Percentiles rank a stretch among this genome's conserved stretches.
Evolutionary conservation across 2,329 filamentous ascomycete genomes (phyloP).

Genomic region (Colletotrichum eleusines): DNA sequence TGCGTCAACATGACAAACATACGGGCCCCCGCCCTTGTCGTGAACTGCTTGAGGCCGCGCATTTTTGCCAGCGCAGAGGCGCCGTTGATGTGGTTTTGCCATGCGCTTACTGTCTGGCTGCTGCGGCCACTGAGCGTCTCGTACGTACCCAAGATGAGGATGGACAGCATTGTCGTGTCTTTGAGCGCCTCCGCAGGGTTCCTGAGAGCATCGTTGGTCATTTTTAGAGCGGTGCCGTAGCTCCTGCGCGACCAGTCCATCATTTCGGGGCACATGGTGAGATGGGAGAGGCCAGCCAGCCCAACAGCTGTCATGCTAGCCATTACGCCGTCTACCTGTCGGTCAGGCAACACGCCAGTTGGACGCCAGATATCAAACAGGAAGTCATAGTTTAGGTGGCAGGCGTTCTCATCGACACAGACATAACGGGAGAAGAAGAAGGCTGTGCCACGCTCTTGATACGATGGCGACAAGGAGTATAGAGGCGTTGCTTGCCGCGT

Average conservation of each 20-base stretch:
- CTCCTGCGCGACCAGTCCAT: conserved; percentile 62
- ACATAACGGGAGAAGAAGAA: conserved; percentile 67
- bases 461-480: conserved; percentile 50
- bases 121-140: conserved; percentile 64
- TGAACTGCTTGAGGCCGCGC: conserved; percentile 62
- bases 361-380: conserved; percentile 66
- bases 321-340: conserved; percentile 59
- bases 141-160: conserved; percentile 67
- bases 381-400: conserved; percentile 65
- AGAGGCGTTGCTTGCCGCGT: conserved; percentile 47
- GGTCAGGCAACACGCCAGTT: conserved; percentile 48
- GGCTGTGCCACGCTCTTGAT: conserved; percentile 59
- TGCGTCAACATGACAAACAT: conserved; percentile 68
- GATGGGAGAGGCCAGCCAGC: conserved; percentile 63
- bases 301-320: conserved; percentile 68
- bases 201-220: conserved; percentile 63
- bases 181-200: conserved; percentile 58
- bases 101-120: conserved; percentile 61
- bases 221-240: conserved; percentile 63
- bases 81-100: conserved; percentile 66
- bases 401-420: conserved; percentile 57
- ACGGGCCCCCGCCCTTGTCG: conserved; percentile 57
- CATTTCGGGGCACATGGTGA: conserved; percentile 56
- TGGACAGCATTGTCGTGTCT: conserved; percentile 64
- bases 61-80: conserved; percentile 63